A percentile compares a stretch with the other conserved stretches of the same genome.
phyloP scores from a whole-genome alignment of 306 rosid species.

The Urtica urens region DNA sequence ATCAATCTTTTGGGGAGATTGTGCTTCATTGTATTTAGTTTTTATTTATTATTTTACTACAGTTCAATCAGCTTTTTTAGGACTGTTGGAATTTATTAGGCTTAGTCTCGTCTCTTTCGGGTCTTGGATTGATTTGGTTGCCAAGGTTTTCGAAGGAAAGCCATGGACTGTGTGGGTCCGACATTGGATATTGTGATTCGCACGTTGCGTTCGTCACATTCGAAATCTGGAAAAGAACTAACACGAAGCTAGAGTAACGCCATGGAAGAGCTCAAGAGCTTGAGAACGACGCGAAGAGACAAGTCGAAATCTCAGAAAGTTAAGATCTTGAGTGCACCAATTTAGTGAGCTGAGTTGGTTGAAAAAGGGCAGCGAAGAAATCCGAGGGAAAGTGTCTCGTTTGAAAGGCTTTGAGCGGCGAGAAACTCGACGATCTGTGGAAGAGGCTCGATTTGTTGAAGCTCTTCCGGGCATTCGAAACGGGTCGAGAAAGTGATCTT shows the following conservation, averaged over 20 bases:
- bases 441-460: constrained; percentile 1
- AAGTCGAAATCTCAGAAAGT: background rate
- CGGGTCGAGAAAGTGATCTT: constrained; percentile 7
- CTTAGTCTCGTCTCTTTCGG: background rate
- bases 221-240: background rate
- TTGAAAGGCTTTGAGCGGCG: background rate
- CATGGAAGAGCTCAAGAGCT: constrained; percentile 6
- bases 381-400: constrained; percentile 1
- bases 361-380: constrained; percentile 3
- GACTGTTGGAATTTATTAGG: too few species aligned
- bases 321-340: constrained; percentile 3
- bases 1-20: too few species aligned
- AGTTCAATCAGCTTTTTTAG: too few species aligned
- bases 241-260: background rate
- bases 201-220: background rate
- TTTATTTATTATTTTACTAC: too few species aligned
- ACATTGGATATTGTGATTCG: constrained; percentile 2
- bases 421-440: background rate
- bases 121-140: background rate
- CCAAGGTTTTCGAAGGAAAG: too few species aligned
- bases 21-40: too few species aligned
- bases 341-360: constrained; percentile 7
- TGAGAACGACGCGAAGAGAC: background rate
- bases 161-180: constrained; percentile 4
- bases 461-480: background rate